phyloP scores from a whole-genome alignment of 73 alveolate species.

The Paramecium octaurelia region DNA sequence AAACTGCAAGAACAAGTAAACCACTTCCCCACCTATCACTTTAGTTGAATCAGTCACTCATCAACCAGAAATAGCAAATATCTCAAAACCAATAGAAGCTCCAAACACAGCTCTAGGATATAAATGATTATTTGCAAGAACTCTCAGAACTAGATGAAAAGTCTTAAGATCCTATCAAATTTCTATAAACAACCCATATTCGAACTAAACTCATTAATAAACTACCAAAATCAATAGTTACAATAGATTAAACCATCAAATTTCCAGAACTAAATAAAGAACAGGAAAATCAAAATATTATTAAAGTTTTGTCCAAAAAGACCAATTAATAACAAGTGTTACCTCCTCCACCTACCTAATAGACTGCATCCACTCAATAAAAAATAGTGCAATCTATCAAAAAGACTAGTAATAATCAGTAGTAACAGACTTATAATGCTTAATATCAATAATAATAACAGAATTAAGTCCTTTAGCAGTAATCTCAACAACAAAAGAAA shows the following conservation, averaged over 20 bases:
- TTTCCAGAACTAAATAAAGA: conserved; percentile 39
- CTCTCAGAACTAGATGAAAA: background rate
- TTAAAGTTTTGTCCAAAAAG: background rate
- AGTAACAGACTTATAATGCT: background rate
- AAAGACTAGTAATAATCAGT: background rate
- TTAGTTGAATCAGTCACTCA: background rate
- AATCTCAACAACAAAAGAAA: background rate
- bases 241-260: background rate
- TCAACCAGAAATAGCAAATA: background rate
- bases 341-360: conserved; percentile 27
- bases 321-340: background rate
- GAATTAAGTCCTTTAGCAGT: background rate
- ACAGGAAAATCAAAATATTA: background rate
- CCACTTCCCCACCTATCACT: background rate
- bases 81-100: background rate
- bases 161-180: background rate
- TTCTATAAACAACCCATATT: background rate
- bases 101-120: background rate
- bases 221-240: background rate
- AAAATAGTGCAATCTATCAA: background rate
- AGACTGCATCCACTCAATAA: background rate
- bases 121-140: background rate
- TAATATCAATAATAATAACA: background rate
- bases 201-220: background rate
- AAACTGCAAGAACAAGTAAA: background rate